phyloP scores from a whole-genome alignment of 2,329 filamentous ascomycete species.

The Macrophomina phaseolina region DNA sequence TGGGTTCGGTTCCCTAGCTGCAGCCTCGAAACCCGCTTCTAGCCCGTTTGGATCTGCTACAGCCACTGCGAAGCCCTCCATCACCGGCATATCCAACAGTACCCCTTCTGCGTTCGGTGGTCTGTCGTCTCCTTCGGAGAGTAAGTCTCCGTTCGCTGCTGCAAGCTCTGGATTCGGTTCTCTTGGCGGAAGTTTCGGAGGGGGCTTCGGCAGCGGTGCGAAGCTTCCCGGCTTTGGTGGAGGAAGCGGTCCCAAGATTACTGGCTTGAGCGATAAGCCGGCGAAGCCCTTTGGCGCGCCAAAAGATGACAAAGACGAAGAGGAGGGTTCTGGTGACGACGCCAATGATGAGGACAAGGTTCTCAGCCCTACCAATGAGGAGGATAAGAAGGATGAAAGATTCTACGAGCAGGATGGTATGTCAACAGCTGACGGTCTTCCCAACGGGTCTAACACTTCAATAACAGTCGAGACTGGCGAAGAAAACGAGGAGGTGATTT shows the following conservation, averaged over 20 bases:
- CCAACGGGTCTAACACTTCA: neutral
- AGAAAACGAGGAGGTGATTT: constrained; percentile 76
- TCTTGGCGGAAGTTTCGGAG: constrained; percentile 42
- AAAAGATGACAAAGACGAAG: constrained; percentile 66
- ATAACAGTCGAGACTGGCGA: constrained; percentile 81
- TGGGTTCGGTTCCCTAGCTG: constrained; percentile 43
- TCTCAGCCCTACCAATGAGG: constrained; percentile 30
- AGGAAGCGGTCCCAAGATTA: constrained; percentile 55
- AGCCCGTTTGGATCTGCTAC: constrained; percentile 42
- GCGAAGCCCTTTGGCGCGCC: constrained; percentile 79
- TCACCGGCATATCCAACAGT: constrained; percentile 29
- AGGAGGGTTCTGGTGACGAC: constrained; percentile 54
- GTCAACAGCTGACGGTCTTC: constrained; percentile 36
- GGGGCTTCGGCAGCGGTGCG: constrained; percentile 46
- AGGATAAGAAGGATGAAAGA: constrained; percentile 67
- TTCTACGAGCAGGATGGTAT: constrained; percentile 68
- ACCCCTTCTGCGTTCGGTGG: constrained; percentile 45
- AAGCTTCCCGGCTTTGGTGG: constrained; percentile 74
- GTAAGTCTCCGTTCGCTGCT: constrained; percentile 28
- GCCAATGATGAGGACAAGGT: constrained; percentile 48
- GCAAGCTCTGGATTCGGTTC: constrained; percentile 23
- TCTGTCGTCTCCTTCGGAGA: constrained; percentile 18
- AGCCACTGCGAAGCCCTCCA: constrained; percentile 33
- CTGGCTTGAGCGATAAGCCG: constrained; percentile 62
- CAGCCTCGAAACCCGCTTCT: constrained; percentile 35